Conservation (phyloP, 495 filamentous ascomycete species). For the Daldinia caldariorum region DNA sequence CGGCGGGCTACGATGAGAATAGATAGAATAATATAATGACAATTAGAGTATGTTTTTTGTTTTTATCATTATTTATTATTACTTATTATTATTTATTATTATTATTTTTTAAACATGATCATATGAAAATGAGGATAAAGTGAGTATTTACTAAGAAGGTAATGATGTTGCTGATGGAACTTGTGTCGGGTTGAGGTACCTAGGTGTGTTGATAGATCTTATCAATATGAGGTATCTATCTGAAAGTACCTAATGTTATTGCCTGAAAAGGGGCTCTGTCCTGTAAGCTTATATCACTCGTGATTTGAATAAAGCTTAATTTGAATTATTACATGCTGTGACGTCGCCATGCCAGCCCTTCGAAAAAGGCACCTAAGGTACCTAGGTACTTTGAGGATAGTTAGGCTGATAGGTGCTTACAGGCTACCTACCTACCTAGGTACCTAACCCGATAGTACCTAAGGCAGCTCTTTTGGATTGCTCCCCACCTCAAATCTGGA, state of each 20-base stretch:
- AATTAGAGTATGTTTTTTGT: neutral
- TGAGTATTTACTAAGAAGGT: too few relatives aligned
- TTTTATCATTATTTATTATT: too few relatives aligned
- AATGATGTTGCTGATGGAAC: too few relatives aligned
- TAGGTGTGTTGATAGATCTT: too few relatives aligned
- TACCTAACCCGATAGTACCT: too few relatives aligned
- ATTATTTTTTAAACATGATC: too few relatives aligned
- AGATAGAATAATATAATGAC: neutral
- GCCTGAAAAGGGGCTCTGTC: neutral
- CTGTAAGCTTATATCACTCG: neutral
- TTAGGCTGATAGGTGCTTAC: slow-evolving; percentile 8
- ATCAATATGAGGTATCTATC: neutral
- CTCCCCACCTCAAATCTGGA: slow-evolving; percentile 13
- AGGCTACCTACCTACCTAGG: too few relatives aligned
- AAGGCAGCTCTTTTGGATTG: slow-evolving; percentile 21
- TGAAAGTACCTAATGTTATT: slow-evolving; percentile 1
- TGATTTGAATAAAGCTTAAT: slow-evolving; percentile 15
- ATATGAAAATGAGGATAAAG: too few relatives aligned
- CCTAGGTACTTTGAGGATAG: neutral
- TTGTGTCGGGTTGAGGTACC: too few relatives aligned
- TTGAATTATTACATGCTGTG: slow-evolving; percentile 30
- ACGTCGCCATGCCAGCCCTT: slow-evolving; percentile 21
- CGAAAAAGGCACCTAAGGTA: neutral
- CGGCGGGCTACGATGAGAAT: neutral
- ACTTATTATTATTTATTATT: too few relatives aligned